Evolutionary conservation across 2,329 filamentous ascomycete species (phyloP).

Genomic region (Aspergillus pseudoglaucus): DNA sequence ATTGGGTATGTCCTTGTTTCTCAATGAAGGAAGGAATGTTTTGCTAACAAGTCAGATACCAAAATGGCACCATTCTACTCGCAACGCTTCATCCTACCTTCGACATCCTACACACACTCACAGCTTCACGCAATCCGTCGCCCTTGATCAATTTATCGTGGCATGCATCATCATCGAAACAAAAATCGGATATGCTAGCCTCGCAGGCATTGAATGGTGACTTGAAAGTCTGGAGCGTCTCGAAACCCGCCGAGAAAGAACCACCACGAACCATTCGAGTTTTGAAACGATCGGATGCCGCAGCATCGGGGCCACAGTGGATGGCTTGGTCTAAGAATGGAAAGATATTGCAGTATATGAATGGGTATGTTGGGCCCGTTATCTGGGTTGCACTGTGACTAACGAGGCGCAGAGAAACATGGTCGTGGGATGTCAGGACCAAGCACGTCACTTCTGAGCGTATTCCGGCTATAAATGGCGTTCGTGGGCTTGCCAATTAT

Average conservation of each 20-base stretch:
- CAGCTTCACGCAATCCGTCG: slow-evolving; percentile 74
- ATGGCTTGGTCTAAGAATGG: slow-evolving; percentile 98
- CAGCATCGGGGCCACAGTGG: slow-evolving; percentile 76
- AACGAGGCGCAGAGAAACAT: slow-evolving; percentile 62
- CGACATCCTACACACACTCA: slow-evolving; percentile 87
- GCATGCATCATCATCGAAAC: slow-evolving; percentile 93
- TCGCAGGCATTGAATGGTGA: slow-evolving; percentile 89
- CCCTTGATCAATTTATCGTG: slow-evolving; percentile 81
- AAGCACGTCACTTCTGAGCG: slow-evolving; percentile 89
- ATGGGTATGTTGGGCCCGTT: slow-evolving; percentile 60
- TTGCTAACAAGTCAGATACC: slow-evolving; percentile 55
- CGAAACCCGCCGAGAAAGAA: slow-evolving; percentile 67
- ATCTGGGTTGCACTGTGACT: not conserved
- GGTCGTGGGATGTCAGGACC: slow-evolving; percentile 96
- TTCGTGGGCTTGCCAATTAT: slow-evolving; percentile 78
- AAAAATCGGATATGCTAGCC: slow-evolving; percentile 96
- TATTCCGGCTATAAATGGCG: slow-evolving; percentile 75
- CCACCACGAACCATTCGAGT: slow-evolving; percentile 83
- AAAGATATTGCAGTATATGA: slow-evolving; percentile 84
- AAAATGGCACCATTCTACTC: slow-evolving; percentile 89
- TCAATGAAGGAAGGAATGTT: not conserved
- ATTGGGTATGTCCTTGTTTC: slow-evolving; percentile 63
- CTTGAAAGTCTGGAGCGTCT: slow-evolving; percentile 90
- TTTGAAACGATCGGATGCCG: slow-evolving; percentile 71
- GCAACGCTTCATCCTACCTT: slow-evolving; percentile 86